Evolutionary conservation across 306 rosid genomes (phyloP), one percentile per base, ranked within the genome.

Genomic region (Cotoneaster glaucophyllus): DNA sequence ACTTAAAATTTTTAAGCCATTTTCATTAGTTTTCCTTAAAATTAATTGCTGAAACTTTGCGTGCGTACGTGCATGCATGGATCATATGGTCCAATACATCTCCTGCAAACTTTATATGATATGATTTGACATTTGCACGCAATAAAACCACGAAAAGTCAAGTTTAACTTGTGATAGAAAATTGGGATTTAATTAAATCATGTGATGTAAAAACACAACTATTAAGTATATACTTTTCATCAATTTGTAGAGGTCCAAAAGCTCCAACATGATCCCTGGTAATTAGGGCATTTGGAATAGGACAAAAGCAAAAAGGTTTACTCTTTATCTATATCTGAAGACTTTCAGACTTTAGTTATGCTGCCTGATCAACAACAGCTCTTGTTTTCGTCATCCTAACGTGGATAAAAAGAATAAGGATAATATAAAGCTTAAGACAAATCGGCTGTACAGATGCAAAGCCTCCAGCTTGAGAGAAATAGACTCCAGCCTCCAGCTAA

Each of bases 281-380:
- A 32, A 73, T 39, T 29, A 73, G 90, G 90, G 84, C 79, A 85
- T 25, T 56, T 8, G 44, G 22, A 78, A 82, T 24, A 68, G 53
- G 83, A 80, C 81, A 78, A 78, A 43, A 68, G 32, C 52, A 7
- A 65, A 69, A 66, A 73, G 66, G 67, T 71, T 54, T 54, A 48
- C 70, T 65, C 56, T 71, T 54, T 37, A 43, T 71, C 58, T 58
- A 56, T 67, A 11, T 66, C 75, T 54, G 61, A 59, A 68, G 79
- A 29, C 31, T 44, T n/a, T 10, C 26, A 25, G 26, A n/a, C n/a
- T n/a, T n/a, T n/a, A 56, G 28, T 57, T 86, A 48, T 64, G 43
- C 34, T 14, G 19, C 34, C 2, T 69, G 45, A 77, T 57, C 74
- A 62, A 25, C 74, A 62, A 25, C 76, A 32, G 79, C 81, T 67